Evolutionary conservation across 257 asterid genomes (phyloP), one percentile per base, ranked within the genome.

Genomic region (Solanum virginianum): DNA sequence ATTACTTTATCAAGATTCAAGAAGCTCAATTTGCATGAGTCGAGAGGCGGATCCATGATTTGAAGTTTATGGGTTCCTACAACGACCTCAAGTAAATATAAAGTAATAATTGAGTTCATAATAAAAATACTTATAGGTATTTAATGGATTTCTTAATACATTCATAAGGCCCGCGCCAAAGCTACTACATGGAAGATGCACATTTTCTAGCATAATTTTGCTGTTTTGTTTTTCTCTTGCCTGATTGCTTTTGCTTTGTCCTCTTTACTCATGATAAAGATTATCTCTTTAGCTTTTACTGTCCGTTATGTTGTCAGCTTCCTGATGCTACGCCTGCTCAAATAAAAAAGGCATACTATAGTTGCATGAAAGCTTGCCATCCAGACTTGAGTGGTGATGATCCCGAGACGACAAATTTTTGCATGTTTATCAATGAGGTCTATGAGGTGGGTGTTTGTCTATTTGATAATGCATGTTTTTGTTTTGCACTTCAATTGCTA

Each of bases 361-460:
- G 90, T 90, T 97, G 99, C 93, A 97, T 97, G 99, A 95, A 97
- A 94, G 45, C 97, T 81, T 97, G 99, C 91, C 99, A 97, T 91
- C 99, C 99, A 82, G 99, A 97, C 89, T 87, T 97, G 90, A 94
- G 97, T 89, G 99, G 99, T 13, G 89, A 97, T 89, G 96, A 95
- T 92, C 90, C 92, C 9, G 98, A 94, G 89, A 89, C 94, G 20
- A 97, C 98, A 3, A 95, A 94, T 88, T 97, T 97, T 90, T 97
- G 99, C 90, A 94, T 92, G 91, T 97, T 97, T 90, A 91, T 97
- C 86, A 97, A 97, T 84, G 99, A 95, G 74, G 92, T 95, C 88
- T 95, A 97, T 20, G 94, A 89, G 90, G 99, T 97, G 86, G 86
- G 95, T 90, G 16, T 4, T 69, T 75, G 7, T 15, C 32, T 51